phyloP scores from a whole-genome alignment of 73 alveolate species.

The Paramecium biaurelia region DNA sequence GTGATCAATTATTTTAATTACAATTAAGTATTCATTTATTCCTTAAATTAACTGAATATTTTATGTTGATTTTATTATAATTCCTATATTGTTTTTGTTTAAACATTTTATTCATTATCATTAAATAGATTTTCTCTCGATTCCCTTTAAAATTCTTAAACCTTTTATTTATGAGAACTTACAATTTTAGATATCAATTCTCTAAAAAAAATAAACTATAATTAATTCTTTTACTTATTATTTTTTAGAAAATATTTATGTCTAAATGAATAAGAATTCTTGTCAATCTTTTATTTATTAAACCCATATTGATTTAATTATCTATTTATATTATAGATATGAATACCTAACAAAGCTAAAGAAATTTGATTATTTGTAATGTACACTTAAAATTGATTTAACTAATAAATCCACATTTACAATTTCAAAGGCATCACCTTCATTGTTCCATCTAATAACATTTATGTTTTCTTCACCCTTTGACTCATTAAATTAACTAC shows the following conservation, averaged over 20 bases:
- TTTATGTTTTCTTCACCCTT: neutral
- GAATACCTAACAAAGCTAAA: slow-evolving; percentile 1
- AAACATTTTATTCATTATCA: neutral
- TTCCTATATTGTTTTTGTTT: neutral
- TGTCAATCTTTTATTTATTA: neutral
- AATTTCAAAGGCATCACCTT: neutral
- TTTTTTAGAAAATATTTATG: neutral
- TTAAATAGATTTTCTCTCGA: neutral
- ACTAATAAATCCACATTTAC: neutral
- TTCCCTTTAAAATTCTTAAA: neutral
- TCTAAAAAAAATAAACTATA: neutral
- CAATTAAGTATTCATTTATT: neutral
- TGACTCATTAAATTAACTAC: neutral
- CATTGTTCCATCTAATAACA: slow-evolving; percentile 19
- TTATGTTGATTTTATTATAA: neutral
- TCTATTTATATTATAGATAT: neutral
- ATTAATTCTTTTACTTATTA: neutral
- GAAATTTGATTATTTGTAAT: neutral
- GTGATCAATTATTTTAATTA: neutral
- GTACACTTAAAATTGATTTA: neutral
- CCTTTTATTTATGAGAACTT: neutral
- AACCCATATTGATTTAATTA: neutral
- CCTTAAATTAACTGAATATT: neutral
- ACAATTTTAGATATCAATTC: neutral
- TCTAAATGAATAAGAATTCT: neutral